Evolutionary conservation across 2,329 filamentous ascomycete genomes (phyloP).

Genomic region (Alternaria novae-zelandiae): DNA sequence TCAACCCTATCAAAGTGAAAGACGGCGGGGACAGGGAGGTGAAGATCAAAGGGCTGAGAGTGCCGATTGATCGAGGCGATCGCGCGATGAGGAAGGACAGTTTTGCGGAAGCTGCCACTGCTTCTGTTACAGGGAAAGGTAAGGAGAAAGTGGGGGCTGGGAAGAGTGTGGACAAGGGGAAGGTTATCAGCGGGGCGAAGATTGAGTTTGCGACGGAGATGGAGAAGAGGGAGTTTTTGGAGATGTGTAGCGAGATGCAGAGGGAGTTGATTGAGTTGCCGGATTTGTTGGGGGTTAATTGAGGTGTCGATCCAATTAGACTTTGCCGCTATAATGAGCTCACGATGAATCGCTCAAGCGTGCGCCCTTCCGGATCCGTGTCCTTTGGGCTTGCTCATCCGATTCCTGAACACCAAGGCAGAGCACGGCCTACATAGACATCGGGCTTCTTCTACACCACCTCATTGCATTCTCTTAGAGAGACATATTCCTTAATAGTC

Average conservation of each 20-base stretch:
- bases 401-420: no score
- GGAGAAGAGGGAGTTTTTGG: constrained; percentile 51
- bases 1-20: constrained; percentile 48
- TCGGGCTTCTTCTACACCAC: no score
- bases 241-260: constrained; percentile 48
- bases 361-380: no score
- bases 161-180: constrained; percentile 42
- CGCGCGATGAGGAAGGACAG: constrained; percentile 30
- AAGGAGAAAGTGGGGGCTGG: constrained; percentile 11
- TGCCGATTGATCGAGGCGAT: constrained; percentile 36
- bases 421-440: no score
- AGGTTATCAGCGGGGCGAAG: constrained; percentile 50
- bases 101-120: constrained; percentile 4
- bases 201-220: constrained; percentile 54
- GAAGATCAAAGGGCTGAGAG: constrained; percentile 52
- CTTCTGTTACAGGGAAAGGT: constrained; percentile 6
- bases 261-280: constrained; percentile 48
- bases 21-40: constrained; percentile 49
- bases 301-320: no score
- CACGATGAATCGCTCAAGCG: no score
- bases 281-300: constrained; percentile 43
- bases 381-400: no score
- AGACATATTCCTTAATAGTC: no score
- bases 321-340: no score
- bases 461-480: no score